A percentile compares a stretch with the other conserved stretches of the same genome.
These are phyloP conservation scores for Hypoxylon cercidicola DNA, from an alignment of 495 filamentous ascomycete genomes.

Conservation along the genomic window DNA sequence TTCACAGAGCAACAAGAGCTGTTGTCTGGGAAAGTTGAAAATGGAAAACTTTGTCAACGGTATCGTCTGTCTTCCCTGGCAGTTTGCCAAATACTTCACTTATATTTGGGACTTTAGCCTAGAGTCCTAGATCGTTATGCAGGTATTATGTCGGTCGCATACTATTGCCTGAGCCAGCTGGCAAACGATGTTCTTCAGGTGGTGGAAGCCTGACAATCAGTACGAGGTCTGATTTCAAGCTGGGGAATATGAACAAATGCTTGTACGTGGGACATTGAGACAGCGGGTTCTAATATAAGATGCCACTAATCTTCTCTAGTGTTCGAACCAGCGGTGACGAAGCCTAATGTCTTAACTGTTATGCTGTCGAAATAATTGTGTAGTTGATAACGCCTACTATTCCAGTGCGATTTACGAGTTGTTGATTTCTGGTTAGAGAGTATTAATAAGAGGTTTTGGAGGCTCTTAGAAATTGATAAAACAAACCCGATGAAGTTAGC, in stretches of 20 bases:
- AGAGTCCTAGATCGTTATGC: constrained; percentile 14
- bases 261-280: too few relatives aligned
- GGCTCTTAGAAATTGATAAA: neutral
- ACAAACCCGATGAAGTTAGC: constrained; percentile 28
- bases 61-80: neutral
- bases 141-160: constrained; percentile 15
- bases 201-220: neutral
- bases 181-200: constrained; percentile 15
- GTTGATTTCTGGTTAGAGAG: too few relatives aligned
- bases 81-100: neutral
- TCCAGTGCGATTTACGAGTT: too few relatives aligned
- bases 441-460: neutral
- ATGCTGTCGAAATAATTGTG: too few relatives aligned
- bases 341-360: too few relatives aligned
- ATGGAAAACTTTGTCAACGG: neutral
- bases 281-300: too few relatives aligned
- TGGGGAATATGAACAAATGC: too few relatives aligned
- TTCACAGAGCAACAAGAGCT: too few relatives aligned
- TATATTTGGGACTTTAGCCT: constrained; percentile 34
- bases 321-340: too few relatives aligned
- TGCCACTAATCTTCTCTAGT: too few relatives aligned
- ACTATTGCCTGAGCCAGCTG: constrained; percentile 11
- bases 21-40: too few relatives aligned
- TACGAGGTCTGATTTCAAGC: neutral
- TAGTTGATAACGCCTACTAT: too few relatives aligned